phyloP scores from a whole-genome alignment of 306 rosid species.

The Leucaena leucocephala region DNA sequence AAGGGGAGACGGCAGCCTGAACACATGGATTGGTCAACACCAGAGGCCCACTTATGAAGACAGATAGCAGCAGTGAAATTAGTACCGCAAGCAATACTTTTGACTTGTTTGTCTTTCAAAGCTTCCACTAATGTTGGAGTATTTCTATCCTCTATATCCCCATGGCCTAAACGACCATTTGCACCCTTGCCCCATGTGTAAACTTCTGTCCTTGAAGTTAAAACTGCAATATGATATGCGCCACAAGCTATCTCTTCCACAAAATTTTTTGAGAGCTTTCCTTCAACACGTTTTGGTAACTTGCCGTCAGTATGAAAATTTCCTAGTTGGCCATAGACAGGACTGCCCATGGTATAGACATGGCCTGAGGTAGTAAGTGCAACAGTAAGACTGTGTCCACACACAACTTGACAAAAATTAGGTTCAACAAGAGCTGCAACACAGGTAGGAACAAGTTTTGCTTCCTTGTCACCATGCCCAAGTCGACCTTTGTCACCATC shows the following conservation, averaged over 20 bases:
- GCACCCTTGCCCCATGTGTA: slow-evolving; percentile 84
- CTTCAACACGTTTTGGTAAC: slow-evolving; percentile 64
- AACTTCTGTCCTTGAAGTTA: slow-evolving; percentile 76
- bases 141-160: slow-evolving; percentile 63
- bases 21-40: slow-evolving; percentile 80
- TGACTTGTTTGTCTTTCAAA: slow-evolving; percentile 73
- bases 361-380: slow-evolving; percentile 70
- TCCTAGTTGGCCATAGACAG: slow-evolving; percentile 76
- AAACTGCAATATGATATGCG: slow-evolving; percentile 70
- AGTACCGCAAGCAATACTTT: slow-evolving; percentile 70
- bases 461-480: slow-evolving; percentile 78
- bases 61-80: slow-evolving; percentile 75
- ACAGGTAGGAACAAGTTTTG: slow-evolving; percentile 77
- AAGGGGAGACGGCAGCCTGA: slow-evolving; percentile 76
- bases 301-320: slow-evolving; percentile 66
- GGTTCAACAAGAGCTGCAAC: slow-evolving; percentile 79
- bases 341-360: slow-evolving; percentile 75
- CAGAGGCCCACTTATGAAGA: slow-evolving; percentile 84
- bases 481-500: slow-evolving; percentile 79
- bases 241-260: slow-evolving; percentile 85
- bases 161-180: slow-evolving; percentile 79
- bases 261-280: slow-evolving; percentile 62
- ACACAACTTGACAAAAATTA: slow-evolving; percentile 63
- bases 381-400: slow-evolving; percentile 73
- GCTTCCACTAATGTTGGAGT: slow-evolving; percentile 66